phyloP scores from a whole-genome alignment of 2,329 filamentous ascomycete species.

The Fonsecaea nubica region DNA sequence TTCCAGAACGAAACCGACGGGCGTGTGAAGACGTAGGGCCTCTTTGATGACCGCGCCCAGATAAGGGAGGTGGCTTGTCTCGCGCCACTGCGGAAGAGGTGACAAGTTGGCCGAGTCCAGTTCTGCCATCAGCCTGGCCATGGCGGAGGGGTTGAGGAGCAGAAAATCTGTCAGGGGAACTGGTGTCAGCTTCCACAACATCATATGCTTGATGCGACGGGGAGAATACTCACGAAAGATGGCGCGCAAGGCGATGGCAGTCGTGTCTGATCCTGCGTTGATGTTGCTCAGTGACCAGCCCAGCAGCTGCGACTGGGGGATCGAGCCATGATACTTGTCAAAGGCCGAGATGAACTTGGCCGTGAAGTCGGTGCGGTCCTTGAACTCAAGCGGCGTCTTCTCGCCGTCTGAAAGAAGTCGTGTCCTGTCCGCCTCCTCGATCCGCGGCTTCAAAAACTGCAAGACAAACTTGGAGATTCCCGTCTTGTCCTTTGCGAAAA shows the following conservation, averaged over 20 bases:
- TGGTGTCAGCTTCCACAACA: not conserved
- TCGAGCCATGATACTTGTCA: constrained; percentile 35
- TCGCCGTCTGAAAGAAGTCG: constrained; percentile 56
- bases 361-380: constrained; percentile 37
- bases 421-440: constrained; percentile 57
- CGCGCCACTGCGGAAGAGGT: constrained; percentile 37
- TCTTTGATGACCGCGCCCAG: constrained; percentile 30
- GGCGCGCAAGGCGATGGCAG: constrained; percentile 44
- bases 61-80: constrained; percentile 30
- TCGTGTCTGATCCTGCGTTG: constrained; percentile 48
- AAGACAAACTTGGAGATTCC: constrained; percentile 75
- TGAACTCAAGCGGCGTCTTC: constrained; percentile 28
- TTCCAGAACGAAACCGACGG: constrained; percentile 73
- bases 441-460: constrained; percentile 71
- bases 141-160: constrained; percentile 35
- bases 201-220: constrained; percentile 11
- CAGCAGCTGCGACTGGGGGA: constrained; percentile 36
- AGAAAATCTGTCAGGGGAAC: not conserved
- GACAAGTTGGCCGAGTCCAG: constrained; percentile 38
- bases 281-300: constrained; percentile 44
- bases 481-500: constrained; percentile 57
- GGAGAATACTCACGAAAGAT: constrained; percentile 43
- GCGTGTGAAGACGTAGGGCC: constrained; percentile 65
- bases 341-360: constrained; percentile 37
- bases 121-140: constrained; percentile 41